Base-by-base conservation (phyloP, 1,284 basidiomycete genomes). In the Omphalotus olearius region DNA sequence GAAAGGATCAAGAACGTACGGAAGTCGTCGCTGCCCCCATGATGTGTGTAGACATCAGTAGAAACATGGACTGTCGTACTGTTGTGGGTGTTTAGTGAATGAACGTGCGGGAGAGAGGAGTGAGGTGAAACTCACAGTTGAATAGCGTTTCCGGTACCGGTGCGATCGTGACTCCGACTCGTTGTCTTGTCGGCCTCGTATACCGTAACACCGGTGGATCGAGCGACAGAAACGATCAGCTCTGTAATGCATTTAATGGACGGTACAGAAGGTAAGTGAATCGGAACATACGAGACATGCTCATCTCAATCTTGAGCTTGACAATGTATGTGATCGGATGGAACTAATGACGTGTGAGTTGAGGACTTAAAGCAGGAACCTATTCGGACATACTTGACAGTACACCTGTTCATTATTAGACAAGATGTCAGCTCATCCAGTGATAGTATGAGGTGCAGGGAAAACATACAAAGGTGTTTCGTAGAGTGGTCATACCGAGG, bases 271-370 rank as follows among this genome's bases (percentile, higher is more conserved):
- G 33, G 30, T 17, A 35, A n/a, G 6, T 25, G 16, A 36, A 41
- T 16, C 11, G n/a, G 36, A 33, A 42, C 42, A 41, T 44, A 42
- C 41, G 28, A 14, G 50, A 51, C 50, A 51, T 51, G 33, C 44
- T 33, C 50, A 51, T 51, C 36, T 51, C 50, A 30, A 51, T 51
- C 28, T 43, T 30, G 9, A 51, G 43, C 36, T 51, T 51, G 16
- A 51, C 50, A 20, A 51, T 51, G 35, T 51, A 51, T 10, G 37
- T 38, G 30, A 51, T 39, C 20, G 50, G 50, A 28, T 51, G 50
- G 35, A 46, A 51, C 42, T 51, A 13, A 33, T 4, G 14, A 13
- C 26, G 9, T 33, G 13, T 33, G 30, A 33, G 30, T 7, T 33
- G 4, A 33, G 17, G 25, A 45, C 6, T 11, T 6, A 20, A 5